phyloP scores from a whole-genome alignment of 768 basidiomycete genomes.

The Clitopilus passeckerianus region DNA sequence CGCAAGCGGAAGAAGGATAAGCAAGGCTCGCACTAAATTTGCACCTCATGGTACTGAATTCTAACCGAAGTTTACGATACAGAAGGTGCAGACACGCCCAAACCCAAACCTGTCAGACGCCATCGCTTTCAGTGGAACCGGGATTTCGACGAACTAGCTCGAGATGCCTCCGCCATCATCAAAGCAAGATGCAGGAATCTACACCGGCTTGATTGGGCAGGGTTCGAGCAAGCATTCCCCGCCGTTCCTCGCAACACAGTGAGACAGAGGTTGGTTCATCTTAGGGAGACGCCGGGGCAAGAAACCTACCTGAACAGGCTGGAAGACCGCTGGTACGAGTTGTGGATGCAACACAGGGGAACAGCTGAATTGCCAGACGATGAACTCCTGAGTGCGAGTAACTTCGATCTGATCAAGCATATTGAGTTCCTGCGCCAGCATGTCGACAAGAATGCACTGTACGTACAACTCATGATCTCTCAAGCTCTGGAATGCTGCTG shows the following conservation, averaged over 20 bases:
- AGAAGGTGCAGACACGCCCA: slow-evolving; percentile 10
- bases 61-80: neutral
- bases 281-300: slow-evolving; percentile 58
- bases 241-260: slow-evolving; percentile 69
- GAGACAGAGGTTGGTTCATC: slow-evolving; percentile 58
- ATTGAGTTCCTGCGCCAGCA: slow-evolving; percentile 75
- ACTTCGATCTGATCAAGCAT: slow-evolving; percentile 81
- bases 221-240: slow-evolving; percentile 77
- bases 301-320: slow-evolving; percentile 75
- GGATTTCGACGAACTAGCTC: slow-evolving; percentile 85
- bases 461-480: slow-evolving; percentile 27
- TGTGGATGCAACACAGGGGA: slow-evolving; percentile 72
- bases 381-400: slow-evolving; percentile 56
- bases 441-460: slow-evolving; percentile 87
- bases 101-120: slow-evolving; percentile 33
- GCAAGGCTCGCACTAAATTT: neutral
- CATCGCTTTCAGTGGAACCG: slow-evolving; percentile 79
- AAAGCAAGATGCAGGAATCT: slow-evolving; percentile 66
- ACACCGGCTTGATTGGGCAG: slow-evolving; percentile 62
- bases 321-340: slow-evolving; percentile 75
- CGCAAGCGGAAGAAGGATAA: slow-evolving; percentile 28
- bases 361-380: slow-evolving; percentile 66
- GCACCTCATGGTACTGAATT: no score
- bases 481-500: neutral
- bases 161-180: slow-evolving; percentile 81